Base-by-base conservation (phyloP, 176 grass and related monocot genomes). In the Tillandsia leiboldiana region DNA sequence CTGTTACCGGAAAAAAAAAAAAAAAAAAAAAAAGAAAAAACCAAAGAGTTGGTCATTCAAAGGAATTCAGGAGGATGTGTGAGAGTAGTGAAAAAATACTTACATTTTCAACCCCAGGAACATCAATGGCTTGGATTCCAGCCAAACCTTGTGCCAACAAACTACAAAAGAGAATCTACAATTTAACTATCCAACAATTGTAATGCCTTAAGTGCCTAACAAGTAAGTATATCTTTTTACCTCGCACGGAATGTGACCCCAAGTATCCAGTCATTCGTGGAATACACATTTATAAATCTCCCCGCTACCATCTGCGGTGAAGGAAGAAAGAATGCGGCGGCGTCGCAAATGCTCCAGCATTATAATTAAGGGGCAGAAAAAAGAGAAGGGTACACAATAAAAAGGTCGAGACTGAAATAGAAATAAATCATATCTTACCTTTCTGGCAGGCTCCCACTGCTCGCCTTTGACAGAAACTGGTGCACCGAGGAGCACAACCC, bases 241-340 rank as follows among this genome's bases (percentile, higher is more conserved):
- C 94, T 99, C 48, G 94, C 89, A 27, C 86, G 87, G 47, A 93
- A 99, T 53, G 84, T 83, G 52, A 97, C 20, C 27, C 94, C 87
- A 47, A 92, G 94, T 72, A 93, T 87, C 94, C 94, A 93, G 69
- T 93, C 94, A 61, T 77, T 99, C 22, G 72, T 87, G 1, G 94
- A 99, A 76, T 88, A 99, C 3, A 89, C 84, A 68, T 99, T 99
- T 72, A 93, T 81, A 71, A 97, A 85, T 71, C 94, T 90, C 13
- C 87, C 89, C 12, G 86, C 81, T 57, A 90, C 82, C 82, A 97
- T 86, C 89, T 93, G 79, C 81, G 79, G 53, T 50, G 12, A 72
- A 52, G 29, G 57, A 67, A 20, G 22, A 61, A 61, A 20, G 17
- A 61, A 9, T 15, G 56, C 5, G 22, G 23, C 17, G 9, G 56